These are phyloP conservation scores for Litchi chinensis DNA, from an alignment of 345 rosid species.

Conservation along the genomic window DNA sequence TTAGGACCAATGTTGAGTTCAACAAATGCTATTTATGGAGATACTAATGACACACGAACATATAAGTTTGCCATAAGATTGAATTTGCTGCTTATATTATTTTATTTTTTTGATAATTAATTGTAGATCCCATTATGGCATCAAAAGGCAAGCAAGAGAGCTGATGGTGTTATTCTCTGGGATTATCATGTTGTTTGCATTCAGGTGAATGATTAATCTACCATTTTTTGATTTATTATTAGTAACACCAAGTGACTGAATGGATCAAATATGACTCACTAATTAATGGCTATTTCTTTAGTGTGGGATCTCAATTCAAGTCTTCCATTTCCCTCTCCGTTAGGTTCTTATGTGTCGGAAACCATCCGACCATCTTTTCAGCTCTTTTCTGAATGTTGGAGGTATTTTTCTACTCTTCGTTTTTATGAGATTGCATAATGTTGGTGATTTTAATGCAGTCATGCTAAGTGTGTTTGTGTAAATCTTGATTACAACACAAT, in stretches of 20 bases:
- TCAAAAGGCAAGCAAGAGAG: conserved; percentile 84
- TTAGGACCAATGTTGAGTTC: not conserved
- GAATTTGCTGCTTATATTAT: not conserved
- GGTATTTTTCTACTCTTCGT: conserved; percentile 31
- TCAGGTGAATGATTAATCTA: conserved; percentile 50
- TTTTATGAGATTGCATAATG: not conserved
- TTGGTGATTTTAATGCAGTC: not conserved
- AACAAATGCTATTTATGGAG: not conserved
- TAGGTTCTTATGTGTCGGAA: conserved; percentile 61
- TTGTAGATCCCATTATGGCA: conserved; percentile 88
- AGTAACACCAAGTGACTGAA: not conserved
- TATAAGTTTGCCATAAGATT: not conserved
- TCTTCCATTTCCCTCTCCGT: conserved; percentile 79
- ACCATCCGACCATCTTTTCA: conserved; percentile 71
- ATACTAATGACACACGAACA: too few relatives aligned
- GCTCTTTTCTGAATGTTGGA: conserved; percentile 71
- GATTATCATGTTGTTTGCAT: conserved; percentile 88
- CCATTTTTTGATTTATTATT: too few relatives aligned
- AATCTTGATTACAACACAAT: not conserved
- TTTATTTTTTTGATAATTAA: conserved; percentile 13
- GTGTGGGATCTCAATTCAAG: conserved; percentile 92
- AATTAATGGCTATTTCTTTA: conserved; percentile 21
- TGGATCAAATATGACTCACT: not conserved
- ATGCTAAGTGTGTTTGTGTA: not conserved
- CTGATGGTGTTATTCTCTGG: conserved; percentile 84